Evolutionary conservation across 2,329 filamentous ascomycete species (phyloP), one percentile per base, ranked within the genome.

Genomic region (Knufia petricola): DNA sequence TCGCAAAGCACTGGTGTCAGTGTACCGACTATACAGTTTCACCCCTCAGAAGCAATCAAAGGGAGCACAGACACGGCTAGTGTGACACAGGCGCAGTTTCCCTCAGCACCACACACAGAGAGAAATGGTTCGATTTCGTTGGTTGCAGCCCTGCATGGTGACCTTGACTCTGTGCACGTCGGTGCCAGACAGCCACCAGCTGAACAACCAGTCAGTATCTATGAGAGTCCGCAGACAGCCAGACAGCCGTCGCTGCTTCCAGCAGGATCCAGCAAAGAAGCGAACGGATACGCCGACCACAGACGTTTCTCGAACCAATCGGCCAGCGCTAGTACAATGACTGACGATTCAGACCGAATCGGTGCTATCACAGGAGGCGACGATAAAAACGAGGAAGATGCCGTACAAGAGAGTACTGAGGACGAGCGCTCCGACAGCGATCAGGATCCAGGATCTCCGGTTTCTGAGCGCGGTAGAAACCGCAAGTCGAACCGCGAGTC

Each of bases 321-420:
- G 61, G 32, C 60, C 54, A 50, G 62, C 63, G 49, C 60, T 62
- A 39, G 55, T 56, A 40, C 52, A 43, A 26, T 57, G 57, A 46
- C 51, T 58, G 48, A 57, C 12, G 56, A 69, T 7, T 68, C 71
- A 1, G 69, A 70, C 21, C 71, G 68, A 8, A 72, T 73, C 31
- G 68, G 72, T 34, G 77, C 85, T 43, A 32, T 54, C 7, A 65
- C 89, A 53, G 87, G 87, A 62, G 81, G 84, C 59, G 79, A 84
- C 55, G 82, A 76, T 47, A 87, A 81, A 58, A 83, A 87, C 10
- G 84, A 87, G 30, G 69, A 69, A 17, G 60, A 62, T 13, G 66
- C 62, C 32, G 62, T 63, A n/a, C 69, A 73, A 26, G 56, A 62
- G 36, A 61, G 59, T 21, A 65, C 63, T 37, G 64, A 65, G 12